Evolutionary conservation across 805 yeast genomes (phyloP), one percentile per base, ranked within the genome.

Genomic region (Saitoella complicata): DNA sequence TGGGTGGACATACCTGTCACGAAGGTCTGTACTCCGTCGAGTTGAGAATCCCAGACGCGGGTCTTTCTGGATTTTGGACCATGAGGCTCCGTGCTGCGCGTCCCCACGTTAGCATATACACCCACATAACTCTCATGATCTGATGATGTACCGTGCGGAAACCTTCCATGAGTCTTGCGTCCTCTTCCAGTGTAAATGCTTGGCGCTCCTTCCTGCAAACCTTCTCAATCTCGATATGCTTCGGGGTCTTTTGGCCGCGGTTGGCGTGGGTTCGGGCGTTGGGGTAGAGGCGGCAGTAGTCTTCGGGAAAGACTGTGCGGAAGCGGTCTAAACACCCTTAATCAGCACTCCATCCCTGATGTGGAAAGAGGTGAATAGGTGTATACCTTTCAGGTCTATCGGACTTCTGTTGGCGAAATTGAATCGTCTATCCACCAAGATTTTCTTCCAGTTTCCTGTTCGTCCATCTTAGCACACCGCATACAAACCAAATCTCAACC

Each of bases 391-490:
- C 40, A 66, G 57, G 46, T 66, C 71, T 31, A 66, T 70, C 5
- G 71, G 70, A 9, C 68, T 66, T 12, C 71, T 60, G 53, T 63
- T 60, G 52, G 64, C 62, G 59, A 66, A 60, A 40, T 55, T 55
- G 49, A 61, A 59, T n/a, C 52, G 12, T 13, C 65, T 62, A 49
- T 66, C 71, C 12, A 60, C 61, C 40, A 66, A 56, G 32, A 66
- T 66, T 56, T 67, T 67, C 51, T 66, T 66, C 71, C 71, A 66
- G 57, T 67, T 66, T 43, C 70, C 70, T 32, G 49, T 51, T 8
- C 52, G n/a, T 51, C 31, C 49, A 41, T 49, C 46, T 33, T 12
- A 32, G 35, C n/a, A 39, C 36, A 10, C 3, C 11, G 4, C 36
- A 3, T 1, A 30, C 7, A 30, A 4, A 37, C 10, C 10, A 2